Evolutionary conservation across 768 basidiomycete species (phyloP).

Genomic region (Tremella yokohamensis): DNA sequence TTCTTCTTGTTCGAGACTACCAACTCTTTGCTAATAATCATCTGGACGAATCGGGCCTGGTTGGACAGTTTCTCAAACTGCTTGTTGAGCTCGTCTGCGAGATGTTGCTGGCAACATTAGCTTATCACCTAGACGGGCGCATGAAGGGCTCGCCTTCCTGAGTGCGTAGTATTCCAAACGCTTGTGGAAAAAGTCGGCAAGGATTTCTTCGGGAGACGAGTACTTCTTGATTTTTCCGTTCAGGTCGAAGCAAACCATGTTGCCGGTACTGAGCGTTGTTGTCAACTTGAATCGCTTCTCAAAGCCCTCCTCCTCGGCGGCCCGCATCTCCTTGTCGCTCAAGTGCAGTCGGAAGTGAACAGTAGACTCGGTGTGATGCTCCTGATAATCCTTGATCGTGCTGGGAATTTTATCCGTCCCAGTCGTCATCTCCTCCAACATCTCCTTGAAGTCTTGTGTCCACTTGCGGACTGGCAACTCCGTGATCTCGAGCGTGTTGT

Average conservation of each 20-base stretch:
- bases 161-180: slow-evolving; percentile 90
- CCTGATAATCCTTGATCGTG: slow-evolving; percentile 92
- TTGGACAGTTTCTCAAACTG: slow-evolving; percentile 82
- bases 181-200: slow-evolving; percentile 86
- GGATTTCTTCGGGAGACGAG: slow-evolving; percentile 77
- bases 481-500: slow-evolving; percentile 88
- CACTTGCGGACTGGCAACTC: slow-evolving; percentile 93
- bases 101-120: slow-evolving; percentile 61
- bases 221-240: slow-evolving; percentile 96
- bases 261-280: slow-evolving; percentile 76
- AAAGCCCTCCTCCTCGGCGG: slow-evolving; percentile 84
- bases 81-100: slow-evolving; percentile 74
- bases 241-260: slow-evolving; percentile 98
- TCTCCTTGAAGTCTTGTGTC: slow-evolving; percentile 89
- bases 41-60: slow-evolving; percentile 92
- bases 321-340: slow-evolving; percentile 72
- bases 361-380: slow-evolving; percentile 87
- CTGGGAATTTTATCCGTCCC: slow-evolving; percentile 75
- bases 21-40: slow-evolving; percentile 85
- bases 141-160: slow-evolving; percentile 67
- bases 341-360: slow-evolving; percentile 84
- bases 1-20: slow-evolving; percentile 83
- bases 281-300: slow-evolving; percentile 87
- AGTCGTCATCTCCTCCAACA: slow-evolving; percentile 76
- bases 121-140: slow-evolving; percentile 15